Base-by-base conservation (phyloP, 805 yeast species). In the Lipomyces chichibuensis region DNA sequence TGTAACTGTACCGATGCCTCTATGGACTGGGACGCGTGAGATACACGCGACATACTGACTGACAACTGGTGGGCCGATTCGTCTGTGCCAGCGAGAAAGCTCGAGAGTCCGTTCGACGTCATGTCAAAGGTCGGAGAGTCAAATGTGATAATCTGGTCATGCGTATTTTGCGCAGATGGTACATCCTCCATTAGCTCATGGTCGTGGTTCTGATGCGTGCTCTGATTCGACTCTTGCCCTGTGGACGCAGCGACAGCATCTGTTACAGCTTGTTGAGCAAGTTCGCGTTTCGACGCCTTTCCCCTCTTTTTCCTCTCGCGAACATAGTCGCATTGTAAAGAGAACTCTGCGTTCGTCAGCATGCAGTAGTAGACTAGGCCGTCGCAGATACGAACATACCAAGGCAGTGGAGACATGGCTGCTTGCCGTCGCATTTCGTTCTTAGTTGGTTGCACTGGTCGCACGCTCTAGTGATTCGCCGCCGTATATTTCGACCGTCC, bases 351-450 rank as follows among this genome's bases (percentile, higher is more conserved):
- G 75, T 71, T 49, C 27, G 49, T 32, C 8, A 27, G 13, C 17
- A 14, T 29, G 14, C 7, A 37, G 23, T 13, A 20, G 13, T 7
- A 14, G 17, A 20, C 27, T 32, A 20, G 27, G 8, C 27, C 29
- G 32, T 13, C 39, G 32, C 11, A 23, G 43, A 13, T 8, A 39
- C 9, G 20, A n/a, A 55, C 74, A 39, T 69, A 61, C 76, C 78
- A 0, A 67, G 25, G 63, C 86, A 83, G 65, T 81, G 84, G 1
- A 75, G 70, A 69, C 86, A 83, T 0, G 85, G 86, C 1, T 70
- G 69, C 25, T 74, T 76, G 2, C 86, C 86, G 64, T 83, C 83
- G 72, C 86, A 83, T 66, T 81, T 82, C 1, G 84, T 81, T 64
- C 85, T 75, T 57, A 80, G 80, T 57, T 78, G 78, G 69, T 82